Evolutionary conservation across 257 asterid species (phyloP).

Genomic region (Solanum pimpinellifolium): DNA sequence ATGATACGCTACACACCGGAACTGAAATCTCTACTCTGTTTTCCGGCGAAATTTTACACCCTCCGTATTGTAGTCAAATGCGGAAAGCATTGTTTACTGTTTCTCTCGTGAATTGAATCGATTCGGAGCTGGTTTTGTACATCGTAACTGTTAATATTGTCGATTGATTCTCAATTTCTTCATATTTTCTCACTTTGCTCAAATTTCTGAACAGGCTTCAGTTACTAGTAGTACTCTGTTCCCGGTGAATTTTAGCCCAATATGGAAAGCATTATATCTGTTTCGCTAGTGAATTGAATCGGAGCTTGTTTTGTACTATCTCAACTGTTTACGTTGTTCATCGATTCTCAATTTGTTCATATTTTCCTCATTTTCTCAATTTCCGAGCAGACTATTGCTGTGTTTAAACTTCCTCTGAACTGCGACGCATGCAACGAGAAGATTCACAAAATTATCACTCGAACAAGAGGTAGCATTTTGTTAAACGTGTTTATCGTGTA

Average conservation of each 20-base stretch:
- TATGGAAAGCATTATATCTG: neutral
- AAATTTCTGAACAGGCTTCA: neutral
- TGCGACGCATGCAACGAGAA: slow-evolving; percentile 73
- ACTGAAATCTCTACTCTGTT: neutral
- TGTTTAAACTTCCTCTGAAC: slow-evolving; percentile 45
- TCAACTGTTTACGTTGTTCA: neutral
- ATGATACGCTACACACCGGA: neutral
- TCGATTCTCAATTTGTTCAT: neutral
- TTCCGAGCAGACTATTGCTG: slow-evolving; percentile 45
- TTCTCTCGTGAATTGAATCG: neutral
- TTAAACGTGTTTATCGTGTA: neutral
- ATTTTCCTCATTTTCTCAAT: neutral
- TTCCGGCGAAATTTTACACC: neutral
- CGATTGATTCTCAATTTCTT: neutral
- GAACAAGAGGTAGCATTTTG: slow-evolving; percentile 36
- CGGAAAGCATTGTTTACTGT: neutral
- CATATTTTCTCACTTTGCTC: neutral
- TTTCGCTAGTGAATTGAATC: neutral
- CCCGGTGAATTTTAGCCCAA: neutral
- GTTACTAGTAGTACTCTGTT: neutral
- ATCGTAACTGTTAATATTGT: neutral
- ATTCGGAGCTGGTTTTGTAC: neutral
- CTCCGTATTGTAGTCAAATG: neutral
- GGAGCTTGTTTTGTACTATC: neutral
- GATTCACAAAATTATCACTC: slow-evolving; percentile 33